A percentile compares a stretch with the other conserved stretches of the same genome.
phyloP scores from a whole-genome alignment of 495 filamentous ascomycete genomes.

The Neurospora hispaniola region DNA sequence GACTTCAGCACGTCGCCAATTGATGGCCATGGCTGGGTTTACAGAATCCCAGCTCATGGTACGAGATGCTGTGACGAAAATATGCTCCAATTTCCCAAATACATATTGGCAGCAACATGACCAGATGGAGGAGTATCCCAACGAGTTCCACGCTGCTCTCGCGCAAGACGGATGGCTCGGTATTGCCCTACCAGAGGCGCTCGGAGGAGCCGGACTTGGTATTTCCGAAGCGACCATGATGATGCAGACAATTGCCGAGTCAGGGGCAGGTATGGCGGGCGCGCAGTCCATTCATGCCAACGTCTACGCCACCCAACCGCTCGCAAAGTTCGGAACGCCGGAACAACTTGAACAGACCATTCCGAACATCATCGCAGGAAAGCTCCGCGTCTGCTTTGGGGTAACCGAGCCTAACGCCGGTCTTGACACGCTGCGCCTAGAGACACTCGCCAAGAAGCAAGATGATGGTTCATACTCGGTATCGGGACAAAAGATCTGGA shows the following conservation, averaged over 20 bases:
- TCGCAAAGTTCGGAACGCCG: conserved; percentile 56
- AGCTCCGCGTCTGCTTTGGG: conserved; percentile 62
- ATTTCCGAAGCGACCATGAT: conserved; percentile 79
- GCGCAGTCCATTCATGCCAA: conserved; percentile 65
- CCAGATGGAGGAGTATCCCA: conserved; percentile 55
- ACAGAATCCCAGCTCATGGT: conserved; percentile 61
- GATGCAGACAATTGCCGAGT: conserved; percentile 72
- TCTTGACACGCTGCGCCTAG: conserved; percentile 60
- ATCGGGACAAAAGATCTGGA: conserved; percentile 75
- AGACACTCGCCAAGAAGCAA: conserved; percentile 45
- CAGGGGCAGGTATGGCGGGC: conserved; percentile 67
- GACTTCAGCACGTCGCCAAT: conserved; percentile 14
- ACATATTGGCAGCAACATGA: conserved; percentile 64
- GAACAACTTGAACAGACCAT: conserved; percentile 52
- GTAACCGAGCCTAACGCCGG: conserved; percentile 54
- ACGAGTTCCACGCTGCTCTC: conserved; percentile 62
- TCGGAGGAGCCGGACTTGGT: conserved; percentile 64
- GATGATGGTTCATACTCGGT: conserved; percentile 47
- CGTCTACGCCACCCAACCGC: conserved; percentile 69
- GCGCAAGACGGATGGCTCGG: conserved; percentile 79
- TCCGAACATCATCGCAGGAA: conserved; percentile 56
- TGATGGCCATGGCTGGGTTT: conserved; percentile 68
- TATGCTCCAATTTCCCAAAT: conserved; percentile 54
- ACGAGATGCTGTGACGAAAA: conserved; percentile 54
- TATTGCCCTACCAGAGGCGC: conserved; percentile 60